Base-by-base conservation (phyloP, 1,139 yeast genomes). In the Kurtzmaniella quercitrusa region DNA sequence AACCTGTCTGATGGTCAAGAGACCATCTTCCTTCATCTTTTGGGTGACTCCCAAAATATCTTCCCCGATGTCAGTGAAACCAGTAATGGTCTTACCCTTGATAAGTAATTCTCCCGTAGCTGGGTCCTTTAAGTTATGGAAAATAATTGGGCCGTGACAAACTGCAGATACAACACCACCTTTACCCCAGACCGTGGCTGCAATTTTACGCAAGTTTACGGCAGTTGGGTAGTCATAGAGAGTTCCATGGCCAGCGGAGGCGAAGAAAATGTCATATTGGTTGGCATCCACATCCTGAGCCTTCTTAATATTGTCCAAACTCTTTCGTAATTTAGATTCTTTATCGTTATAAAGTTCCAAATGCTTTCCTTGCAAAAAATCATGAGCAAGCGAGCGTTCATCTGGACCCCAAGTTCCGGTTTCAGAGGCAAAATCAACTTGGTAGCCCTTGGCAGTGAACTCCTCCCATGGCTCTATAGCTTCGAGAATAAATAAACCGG, bases 181-280 rank as follows among this genome's bases (percentile, higher is more conserved):
- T 34, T 70, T 62, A 38, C 63, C 64, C 57, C 74, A 78, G 42
- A 80, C 72, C 11, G 63, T 60, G 37, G 65, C 61, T 23, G 79
- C 81, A 39, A 78, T 50, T 25, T 58, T 51, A 46, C 74, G 79
- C 43, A 81, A 62, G n/a, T 55, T 68, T 5, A 57, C 59, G 16
- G 83, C 83, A 3, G 59, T 63, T 41, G 82, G 82, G 57, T 70
- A 80, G 57, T 81, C 87, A 52, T 70, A 76, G 40, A 74, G 55
- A n/a, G 83, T 66, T 19, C 77, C 87, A 53, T 82, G 88, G 31
- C 87, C 87, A 43, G 80, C 88, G 43, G 84, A 76, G 41, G 82
- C 84, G 54, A 68, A 81, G 58, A 81, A 70, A 46, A 79, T 66
- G 39, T 66, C 67, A 58, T 70, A 81, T 38, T 79, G 79, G n/a